Base-by-base conservation (phyloP, 371 early-diverging fungal genomes). In the Circinella minor region DNA sequence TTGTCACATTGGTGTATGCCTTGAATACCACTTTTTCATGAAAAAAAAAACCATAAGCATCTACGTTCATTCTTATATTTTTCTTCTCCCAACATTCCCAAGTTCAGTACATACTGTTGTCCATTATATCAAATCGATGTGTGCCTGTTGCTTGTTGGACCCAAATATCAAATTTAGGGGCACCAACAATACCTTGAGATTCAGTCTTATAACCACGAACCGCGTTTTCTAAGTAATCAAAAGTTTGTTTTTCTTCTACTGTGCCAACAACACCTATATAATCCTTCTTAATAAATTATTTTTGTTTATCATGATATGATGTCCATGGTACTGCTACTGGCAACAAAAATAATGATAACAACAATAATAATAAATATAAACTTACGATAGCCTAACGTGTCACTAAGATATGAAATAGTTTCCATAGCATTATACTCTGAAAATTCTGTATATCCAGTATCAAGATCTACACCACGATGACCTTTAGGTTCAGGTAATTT, bases 91-190 rank as follows among this genome's bases (percentile, higher is more conserved):
- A 47, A 20, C 10, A 34, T 20, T 27, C 15, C 37, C 39, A 13
- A 34, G 5, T 36, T 61, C 59, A 6, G 55, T 10, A 70, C 75
- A 75, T 80, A 82, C 89, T 86, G 74, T 90, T 84, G 39, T 88
- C 88, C 91, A 91, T 88, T 61, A 93, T 86, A 70, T 90, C 91
- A 76, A 91, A 91, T 4, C 88, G 82, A 73, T 93, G 93, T 11
- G 85, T 85, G 37, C 93, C 92, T 62, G 86, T 77, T 34, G 82
- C 88, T 48, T 85, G 83, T 55, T 87, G 88, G 0, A 85, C 77
- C 84, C 87, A 85, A 60, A 89, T 80, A 59, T 90, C 90, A 74
- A 89, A 88, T 55, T 87, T 79, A 8, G 89, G 88, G 47, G 85
- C 74, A 15, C 80, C 79, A 15, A 67, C 43, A 5, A 78, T 63